These are phyloP conservation scores for Cyanodermella asteris DNA, from an alignment of 2,329 filamentous ascomycete species.

Conservation along the genomic window DNA sequence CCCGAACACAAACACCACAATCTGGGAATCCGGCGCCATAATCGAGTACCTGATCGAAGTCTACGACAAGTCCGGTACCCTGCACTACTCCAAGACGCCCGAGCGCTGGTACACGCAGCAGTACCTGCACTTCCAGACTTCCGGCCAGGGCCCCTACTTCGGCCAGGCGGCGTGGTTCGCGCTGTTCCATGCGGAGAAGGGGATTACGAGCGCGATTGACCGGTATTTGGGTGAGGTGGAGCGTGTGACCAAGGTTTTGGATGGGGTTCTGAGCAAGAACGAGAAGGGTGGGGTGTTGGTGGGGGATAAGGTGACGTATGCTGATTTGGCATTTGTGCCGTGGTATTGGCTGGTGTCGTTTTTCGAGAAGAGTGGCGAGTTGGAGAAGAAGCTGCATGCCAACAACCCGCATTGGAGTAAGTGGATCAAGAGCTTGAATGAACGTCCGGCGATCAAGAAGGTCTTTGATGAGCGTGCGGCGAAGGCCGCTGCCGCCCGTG, in stretches of 20 bases:
- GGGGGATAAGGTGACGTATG: constrained; percentile 21
- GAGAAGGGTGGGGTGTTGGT: constrained; percentile 22
- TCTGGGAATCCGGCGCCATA: constrained; percentile 19
- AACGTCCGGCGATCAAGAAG: constrained; percentile 5
- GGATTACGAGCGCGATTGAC: constrained; percentile 22
- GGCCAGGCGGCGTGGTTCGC: constrained; percentile 10
- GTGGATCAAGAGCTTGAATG: constrained; percentile 3
- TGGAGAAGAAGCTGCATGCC: constrained; percentile 1
- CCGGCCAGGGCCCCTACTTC: constrained; percentile 19
- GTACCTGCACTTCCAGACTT: constrained; percentile 24
- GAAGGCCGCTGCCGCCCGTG: too few relatives aligned
- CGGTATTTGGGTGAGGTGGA: constrained; percentile 26
- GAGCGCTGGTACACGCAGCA: constrained; percentile 18
- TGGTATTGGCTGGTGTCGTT: constrained; percentile 1
- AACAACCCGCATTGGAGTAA: constrained; percentile 2
- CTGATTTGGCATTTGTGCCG: constrained; percentile 17
- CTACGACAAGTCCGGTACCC: constrained; percentile 10
- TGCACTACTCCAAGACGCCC: constrained; percentile 10
- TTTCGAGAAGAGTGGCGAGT: constrained; percentile 1
- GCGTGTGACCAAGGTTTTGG: constrained; percentile 24
- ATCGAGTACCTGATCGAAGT: constrained; percentile 10
- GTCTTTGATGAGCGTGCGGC: too few relatives aligned
- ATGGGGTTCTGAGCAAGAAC: constrained; percentile 16
- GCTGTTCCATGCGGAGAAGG: constrained; percentile 14
- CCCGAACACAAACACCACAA: constrained; percentile 22